phyloP scores from a whole-genome alignment of 768 basidiomycete genomes.

The Suillus brevipes region DNA sequence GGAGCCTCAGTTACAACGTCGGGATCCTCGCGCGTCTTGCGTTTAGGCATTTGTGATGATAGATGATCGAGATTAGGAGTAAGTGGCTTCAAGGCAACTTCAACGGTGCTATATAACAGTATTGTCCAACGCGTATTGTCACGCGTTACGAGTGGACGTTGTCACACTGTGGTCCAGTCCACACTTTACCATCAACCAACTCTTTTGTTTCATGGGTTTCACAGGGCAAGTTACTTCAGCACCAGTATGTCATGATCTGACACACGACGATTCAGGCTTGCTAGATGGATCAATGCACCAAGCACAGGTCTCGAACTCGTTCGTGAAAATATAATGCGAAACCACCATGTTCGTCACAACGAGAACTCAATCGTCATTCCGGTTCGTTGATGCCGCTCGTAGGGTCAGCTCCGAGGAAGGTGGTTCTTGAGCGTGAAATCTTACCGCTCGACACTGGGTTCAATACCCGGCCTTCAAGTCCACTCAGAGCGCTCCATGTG shows the following conservation, averaged over 20 bases:
- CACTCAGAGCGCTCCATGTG: slow-evolving; percentile 70
- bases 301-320: slow-evolving; percentile 68
- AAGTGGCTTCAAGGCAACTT: background rate
- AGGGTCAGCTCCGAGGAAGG: slow-evolving; percentile 62
- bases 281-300: slow-evolving; percentile 84
- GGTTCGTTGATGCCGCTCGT: slow-evolving; percentile 20
- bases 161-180: slow-evolving; percentile 23
- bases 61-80: background rate
- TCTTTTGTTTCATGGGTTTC: slow-evolving; percentile 50
- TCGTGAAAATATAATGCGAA: slow-evolving; percentile 63
- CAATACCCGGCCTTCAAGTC: slow-evolving; percentile 49
- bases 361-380: slow-evolving; percentile 8
- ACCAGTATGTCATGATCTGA: background rate
- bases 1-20: slow-evolving; percentile 20
- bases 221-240: slow-evolving; percentile 47
- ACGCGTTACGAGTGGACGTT: slow-evolving; percentile 22
- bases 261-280: slow-evolving; percentile 47
- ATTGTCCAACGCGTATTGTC: slow-evolving; percentile 13
- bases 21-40: slow-evolving; percentile 36
- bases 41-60: slow-evolving; percentile 43
- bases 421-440: slow-evolving; percentile 74
- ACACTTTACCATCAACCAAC: slow-evolving; percentile 2
- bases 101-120: too few species aligned
- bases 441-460: slow-evolving; percentile 71
- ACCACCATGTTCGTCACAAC: slow-evolving; percentile 58